phyloP scores from a whole-genome alignment of 2,329 filamentous ascomycete species.

The Fusarium domesticum region DNA sequence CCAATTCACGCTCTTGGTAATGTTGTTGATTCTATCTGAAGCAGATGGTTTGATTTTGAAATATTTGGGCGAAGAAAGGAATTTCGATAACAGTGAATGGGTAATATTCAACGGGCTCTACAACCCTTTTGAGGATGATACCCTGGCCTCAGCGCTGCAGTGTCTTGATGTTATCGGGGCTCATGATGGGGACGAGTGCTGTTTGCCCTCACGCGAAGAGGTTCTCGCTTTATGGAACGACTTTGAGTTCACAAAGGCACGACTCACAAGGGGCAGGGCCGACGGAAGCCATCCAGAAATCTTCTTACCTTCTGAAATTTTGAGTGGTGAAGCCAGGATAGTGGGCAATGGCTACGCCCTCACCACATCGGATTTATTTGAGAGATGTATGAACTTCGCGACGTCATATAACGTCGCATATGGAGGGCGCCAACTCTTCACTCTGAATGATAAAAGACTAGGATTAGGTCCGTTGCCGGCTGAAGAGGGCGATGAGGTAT shows the following conservation, averaged over 20 bases:
- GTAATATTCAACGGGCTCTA: slow-evolving; percentile 7
- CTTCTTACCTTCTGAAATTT: slow-evolving; percentile 15
- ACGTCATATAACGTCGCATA: slow-evolving; percentile 18
- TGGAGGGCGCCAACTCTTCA: slow-evolving; percentile 24
- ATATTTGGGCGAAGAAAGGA: slow-evolving; percentile 29
- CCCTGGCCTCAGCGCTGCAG: slow-evolving; percentile 12
- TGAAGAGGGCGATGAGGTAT: slow-evolving; percentile 22
- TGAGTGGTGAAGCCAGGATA: slow-evolving; percentile 13
- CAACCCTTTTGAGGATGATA: slow-evolving; percentile 17
- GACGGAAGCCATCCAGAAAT: slow-evolving; percentile 20
- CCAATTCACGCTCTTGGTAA: slow-evolving; percentile 23
- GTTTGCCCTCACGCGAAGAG: slow-evolving; percentile 17
- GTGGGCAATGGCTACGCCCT: slow-evolving; percentile 19
- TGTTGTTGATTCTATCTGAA: slow-evolving; percentile 29
- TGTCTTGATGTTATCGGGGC: slow-evolving; percentile 17
- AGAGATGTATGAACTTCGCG: slow-evolving; percentile 17
- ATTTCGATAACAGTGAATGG: neutral
- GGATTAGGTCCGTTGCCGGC: slow-evolving; percentile 19
- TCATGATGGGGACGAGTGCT: slow-evolving; percentile 16
- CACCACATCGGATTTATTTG: slow-evolving; percentile 12
- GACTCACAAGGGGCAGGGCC: slow-evolving; percentile 8
- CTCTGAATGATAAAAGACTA: slow-evolving; percentile 14
- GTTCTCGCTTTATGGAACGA: slow-evolving; percentile 21
- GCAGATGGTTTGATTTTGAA: slow-evolving; percentile 35
- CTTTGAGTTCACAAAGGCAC: slow-evolving; percentile 17